Conservation (phyloP, 129 eudicot species). For the Artemisia annua region DNA sequence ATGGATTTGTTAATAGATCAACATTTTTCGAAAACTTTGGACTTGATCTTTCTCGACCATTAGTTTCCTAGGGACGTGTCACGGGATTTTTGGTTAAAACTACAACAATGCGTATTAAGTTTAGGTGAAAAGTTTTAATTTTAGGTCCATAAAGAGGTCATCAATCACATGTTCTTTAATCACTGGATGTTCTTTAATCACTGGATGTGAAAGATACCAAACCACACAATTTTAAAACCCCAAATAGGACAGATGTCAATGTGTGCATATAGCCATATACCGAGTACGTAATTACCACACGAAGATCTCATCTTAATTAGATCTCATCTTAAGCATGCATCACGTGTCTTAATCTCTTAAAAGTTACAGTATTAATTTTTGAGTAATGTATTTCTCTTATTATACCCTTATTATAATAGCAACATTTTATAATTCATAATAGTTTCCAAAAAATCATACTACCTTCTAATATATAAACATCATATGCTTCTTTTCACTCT, state of each 20-base stretch:
- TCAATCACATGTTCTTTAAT: too few species aligned
- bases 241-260: background rate
- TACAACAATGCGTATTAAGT: background rate
- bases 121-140: conserved; percentile 24
- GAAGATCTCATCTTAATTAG: too few species aligned
- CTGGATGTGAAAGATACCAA: background rate
- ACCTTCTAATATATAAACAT: too few species aligned
- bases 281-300: too few species aligned
- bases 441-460: too few species aligned
- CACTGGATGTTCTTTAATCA: background rate
- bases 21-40: background rate
- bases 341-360: too few species aligned
- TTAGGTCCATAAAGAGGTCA: conserved; percentile 2
- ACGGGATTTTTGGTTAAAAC: background rate
- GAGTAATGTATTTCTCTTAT: too few species aligned
- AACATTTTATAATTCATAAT: too few species aligned
- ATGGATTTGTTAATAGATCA: background rate
- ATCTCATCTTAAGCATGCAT: too few species aligned
- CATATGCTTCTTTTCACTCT: too few species aligned
- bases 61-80: background rate
- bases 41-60: background rate
- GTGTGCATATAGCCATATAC: background rate
- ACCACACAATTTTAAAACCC: background rate
- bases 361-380: too few species aligned
- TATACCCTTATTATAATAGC: too few species aligned